Conservation (phyloP, 2,329 filamentous ascomycete genomes). For the Zopfia rhizophila region DNA sequence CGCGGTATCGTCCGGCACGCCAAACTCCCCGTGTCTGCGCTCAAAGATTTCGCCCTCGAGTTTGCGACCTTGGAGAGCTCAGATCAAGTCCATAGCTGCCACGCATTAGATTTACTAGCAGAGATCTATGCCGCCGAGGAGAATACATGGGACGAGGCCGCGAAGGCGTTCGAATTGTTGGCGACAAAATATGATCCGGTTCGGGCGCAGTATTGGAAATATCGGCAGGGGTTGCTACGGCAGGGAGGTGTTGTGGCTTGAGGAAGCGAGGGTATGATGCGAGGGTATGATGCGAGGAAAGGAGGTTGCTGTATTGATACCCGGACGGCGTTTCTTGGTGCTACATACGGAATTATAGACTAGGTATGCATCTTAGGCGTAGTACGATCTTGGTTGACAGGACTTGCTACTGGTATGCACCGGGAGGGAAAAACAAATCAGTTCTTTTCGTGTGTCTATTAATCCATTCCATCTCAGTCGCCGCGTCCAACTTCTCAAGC, state of each 20-base stretch:
- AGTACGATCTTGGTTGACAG: too few relatives aligned
- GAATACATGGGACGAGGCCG: constrained; percentile 70
- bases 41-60: constrained; percentile 64
- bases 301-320: constrained; percentile 32
- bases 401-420: too few relatives aligned
- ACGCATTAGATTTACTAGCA: constrained; percentile 76
- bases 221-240: constrained; percentile 62
- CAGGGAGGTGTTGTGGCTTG: constrained; percentile 36
- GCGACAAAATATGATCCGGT: constrained; percentile 91
- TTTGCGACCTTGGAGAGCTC: constrained; percentile 63
- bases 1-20: constrained; percentile 78
- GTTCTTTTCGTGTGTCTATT: too few relatives aligned
- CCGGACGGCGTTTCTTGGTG: constrained; percentile 37
- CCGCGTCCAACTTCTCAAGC: too few relatives aligned
- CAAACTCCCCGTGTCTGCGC: constrained; percentile 59
- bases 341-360: too few relatives aligned
- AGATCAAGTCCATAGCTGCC: constrained; percentile 67
- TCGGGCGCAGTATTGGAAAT: constrained; percentile 92
- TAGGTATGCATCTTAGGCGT: too few relatives aligned
- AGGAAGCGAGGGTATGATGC: constrained; percentile 11
- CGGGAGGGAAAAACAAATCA: too few relatives aligned
- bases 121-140: constrained; percentile 69
- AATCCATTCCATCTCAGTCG: too few relatives aligned
- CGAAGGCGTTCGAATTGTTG: constrained; percentile 75
- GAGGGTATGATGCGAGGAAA: constrained; percentile 10